These are phyloP conservation scores for Fusarium sp. DNA, from an alignment of 2,329 filamentous ascomycete species.

Conservation along the genomic window DNA sequence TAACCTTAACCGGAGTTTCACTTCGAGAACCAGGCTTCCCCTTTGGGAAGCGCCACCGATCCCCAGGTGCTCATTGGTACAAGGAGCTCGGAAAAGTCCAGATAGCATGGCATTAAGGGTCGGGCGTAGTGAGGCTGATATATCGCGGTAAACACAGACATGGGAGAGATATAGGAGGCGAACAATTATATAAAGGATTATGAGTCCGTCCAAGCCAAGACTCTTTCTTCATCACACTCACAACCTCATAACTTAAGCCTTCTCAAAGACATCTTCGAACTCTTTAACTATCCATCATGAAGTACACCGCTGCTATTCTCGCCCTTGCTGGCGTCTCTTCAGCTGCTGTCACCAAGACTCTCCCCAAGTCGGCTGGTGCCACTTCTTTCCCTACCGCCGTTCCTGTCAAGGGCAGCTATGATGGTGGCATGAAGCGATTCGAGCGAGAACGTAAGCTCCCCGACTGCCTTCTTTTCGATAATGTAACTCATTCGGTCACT, in stretches of 20 bases:
- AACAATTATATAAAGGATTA: conserved; percentile 28
- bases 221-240: background rate
- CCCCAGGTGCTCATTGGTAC: conserved; percentile 25
- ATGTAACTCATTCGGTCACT: background rate
- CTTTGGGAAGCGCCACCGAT: conserved; percentile 16
- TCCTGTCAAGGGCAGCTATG: conserved; percentile 39
- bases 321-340: conserved; percentile 39
- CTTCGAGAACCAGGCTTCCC: conserved; percentile 13
- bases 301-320: conserved; percentile 37
- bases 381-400: conserved; percentile 42
- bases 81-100: background rate
- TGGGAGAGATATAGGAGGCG: background rate
- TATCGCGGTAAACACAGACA: background rate
- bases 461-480: accelerated
- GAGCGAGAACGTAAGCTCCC: conserved; percentile 35
- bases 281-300: conserved; percentile 23
- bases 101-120: conserved; percentile 7
- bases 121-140: background rate
- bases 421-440: conserved; percentile 44
- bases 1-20: conserved; percentile 43
- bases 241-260: background rate
- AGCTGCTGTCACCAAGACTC: conserved; percentile 42
- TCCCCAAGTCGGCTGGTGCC: conserved; percentile 38
- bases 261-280: background rate
- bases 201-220: conserved; percentile 16